These are phyloP conservation scores for Gloeopeniophorella convolvens DNA, from an alignment of 768 basidiomycete species.

Conservation along the genomic window DNA sequence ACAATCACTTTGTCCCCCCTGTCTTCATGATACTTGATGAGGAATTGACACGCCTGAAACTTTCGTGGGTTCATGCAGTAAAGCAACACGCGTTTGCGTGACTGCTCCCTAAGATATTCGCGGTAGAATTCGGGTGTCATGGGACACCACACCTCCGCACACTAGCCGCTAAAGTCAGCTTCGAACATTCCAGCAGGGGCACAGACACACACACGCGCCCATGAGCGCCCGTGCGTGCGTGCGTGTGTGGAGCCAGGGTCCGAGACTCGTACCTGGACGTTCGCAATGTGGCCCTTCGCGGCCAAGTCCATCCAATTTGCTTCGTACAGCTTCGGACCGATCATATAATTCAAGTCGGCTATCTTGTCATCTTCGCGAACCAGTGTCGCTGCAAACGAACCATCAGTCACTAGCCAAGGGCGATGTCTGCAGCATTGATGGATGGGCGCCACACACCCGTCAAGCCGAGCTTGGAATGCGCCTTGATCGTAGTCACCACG, in stretches of 20 bases:
- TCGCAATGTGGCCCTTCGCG: slow-evolving; percentile 98
- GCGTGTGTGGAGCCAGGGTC: not conserved
- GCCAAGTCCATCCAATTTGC: slow-evolving; percentile 99
- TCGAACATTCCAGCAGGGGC: no score
- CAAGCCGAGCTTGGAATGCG: slow-evolving; percentile 95
- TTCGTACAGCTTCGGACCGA: slow-evolving; percentile 98
- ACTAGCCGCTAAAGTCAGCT: slow-evolving; percentile 44
- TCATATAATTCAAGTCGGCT: slow-evolving; percentile 97
- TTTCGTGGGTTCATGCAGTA: slow-evolving; percentile 99
- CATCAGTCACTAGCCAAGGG: not conserved
- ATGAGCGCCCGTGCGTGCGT: not conserved
- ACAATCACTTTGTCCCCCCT: slow-evolving; percentile 99
- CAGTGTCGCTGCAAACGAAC: slow-evolving; percentile 65
- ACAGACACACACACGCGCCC: not conserved
- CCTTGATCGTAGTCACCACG: slow-evolving; percentile 97
- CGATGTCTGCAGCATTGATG: not conserved
- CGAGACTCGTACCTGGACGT: slow-evolving; percentile 76
- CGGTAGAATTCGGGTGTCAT: slow-evolving; percentile 99
- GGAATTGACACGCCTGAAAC: slow-evolving; percentile 97
- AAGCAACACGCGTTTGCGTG: slow-evolving; percentile 88
- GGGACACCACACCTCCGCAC: slow-evolving; percentile 99
- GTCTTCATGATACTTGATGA: slow-evolving; percentile 97
- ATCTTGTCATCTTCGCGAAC: slow-evolving; percentile 99
- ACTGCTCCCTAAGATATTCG: slow-evolving; percentile 90
- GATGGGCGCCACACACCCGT: slow-evolving; percentile 70